Percentiles rank a stretch among this genome's conserved stretches.
phyloP scores from a whole-genome alignment of 108 stramenopile species.

The Nitzschia inconspicua region DNA sequence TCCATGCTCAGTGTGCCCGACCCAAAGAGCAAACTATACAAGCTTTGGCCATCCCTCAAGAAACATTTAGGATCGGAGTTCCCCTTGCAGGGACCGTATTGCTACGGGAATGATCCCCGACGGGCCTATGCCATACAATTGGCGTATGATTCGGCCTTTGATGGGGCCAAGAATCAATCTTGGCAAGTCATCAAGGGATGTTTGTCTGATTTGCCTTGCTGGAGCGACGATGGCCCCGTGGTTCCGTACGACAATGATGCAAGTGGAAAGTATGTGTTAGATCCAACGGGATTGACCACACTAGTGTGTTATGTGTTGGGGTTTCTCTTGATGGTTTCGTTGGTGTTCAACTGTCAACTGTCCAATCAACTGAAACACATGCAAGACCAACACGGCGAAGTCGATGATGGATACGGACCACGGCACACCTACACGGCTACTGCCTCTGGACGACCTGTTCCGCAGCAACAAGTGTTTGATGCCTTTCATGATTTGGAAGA shows the following conservation, averaged over 20 bases:
- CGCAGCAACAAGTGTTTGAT: too few relatives aligned
- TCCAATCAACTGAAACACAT: slow-evolving; percentile 8
- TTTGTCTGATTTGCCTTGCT: slow-evolving; percentile 9
- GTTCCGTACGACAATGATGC: slow-evolving; percentile 1
- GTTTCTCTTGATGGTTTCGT: slow-evolving; percentile 7
- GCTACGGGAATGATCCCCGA: slow-evolving; percentile 16
- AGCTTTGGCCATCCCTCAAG: slow-evolving; percentile 18
- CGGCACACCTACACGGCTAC: too few relatives aligned
- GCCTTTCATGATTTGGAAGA: too few relatives aligned
- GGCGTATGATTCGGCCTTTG: neutral
- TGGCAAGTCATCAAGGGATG: slow-evolving; percentile 20
- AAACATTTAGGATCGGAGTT: slow-evolving; percentile 14
- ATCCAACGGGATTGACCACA: neutral
- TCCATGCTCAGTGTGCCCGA: slow-evolving; percentile 4
- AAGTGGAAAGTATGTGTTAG: neutral
- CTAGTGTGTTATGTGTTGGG: neutral
- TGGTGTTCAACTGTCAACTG: slow-evolving; percentile 13
- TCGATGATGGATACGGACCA: too few relatives aligned
- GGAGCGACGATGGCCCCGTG: slow-evolving; percentile 1
- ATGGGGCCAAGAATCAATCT: neutral
- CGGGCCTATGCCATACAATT: slow-evolving; percentile 13
- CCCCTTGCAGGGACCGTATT: slow-evolving; percentile 24
- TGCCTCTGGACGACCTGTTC: too few relatives aligned
- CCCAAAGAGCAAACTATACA: neutral
- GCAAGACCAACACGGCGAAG: too few relatives aligned